Percentiles rank a stretch among this genome's conserved stretches.
Conservation (phyloP, 208 protist species). For the Plasmodiophora brassicae region DNA sequence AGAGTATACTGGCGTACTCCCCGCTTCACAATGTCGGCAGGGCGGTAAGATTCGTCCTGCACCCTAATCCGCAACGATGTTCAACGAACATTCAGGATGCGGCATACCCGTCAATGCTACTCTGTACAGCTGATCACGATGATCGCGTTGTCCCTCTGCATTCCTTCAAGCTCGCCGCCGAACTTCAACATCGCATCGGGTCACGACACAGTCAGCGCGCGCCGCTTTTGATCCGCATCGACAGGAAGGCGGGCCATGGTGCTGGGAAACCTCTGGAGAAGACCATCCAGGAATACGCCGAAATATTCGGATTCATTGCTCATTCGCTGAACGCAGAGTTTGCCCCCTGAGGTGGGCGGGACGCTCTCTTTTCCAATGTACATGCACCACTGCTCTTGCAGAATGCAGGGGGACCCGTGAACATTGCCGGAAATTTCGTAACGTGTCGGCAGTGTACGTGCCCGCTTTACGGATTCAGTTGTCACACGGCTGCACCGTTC, state of each 20-base stretch:
- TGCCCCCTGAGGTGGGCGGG: not conserved
- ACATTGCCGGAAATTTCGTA: too few relatives aligned
- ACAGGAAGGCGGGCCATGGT: conserved; percentile 36
- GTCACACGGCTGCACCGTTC: too few relatives aligned
- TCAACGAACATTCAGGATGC: not conserved
- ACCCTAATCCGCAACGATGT: not conserved
- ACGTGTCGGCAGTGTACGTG: too few relatives aligned
- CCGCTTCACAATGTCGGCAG: conserved; percentile 40
- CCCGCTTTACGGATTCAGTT: too few relatives aligned
- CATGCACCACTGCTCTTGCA: too few relatives aligned
- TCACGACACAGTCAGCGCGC: not conserved
- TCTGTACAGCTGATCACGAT: conserved; percentile 40
- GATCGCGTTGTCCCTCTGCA: conserved; percentile 42
- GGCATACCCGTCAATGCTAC: conserved; percentile 26
- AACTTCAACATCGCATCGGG: conserved; percentile 10
- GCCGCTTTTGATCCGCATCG: conserved; percentile 38
- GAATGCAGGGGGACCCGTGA: too few relatives aligned
- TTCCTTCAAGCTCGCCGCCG: conserved; percentile 31
- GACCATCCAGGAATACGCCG: conserved; percentile 5
- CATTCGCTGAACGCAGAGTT: not conserved
- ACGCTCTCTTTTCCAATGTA: too few relatives aligned
- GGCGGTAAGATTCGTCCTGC: not conserved
- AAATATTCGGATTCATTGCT: conserved; percentile 27
- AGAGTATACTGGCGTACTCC: conserved; percentile 33
- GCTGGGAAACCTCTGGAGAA: not conserved